phyloP scores from a whole-genome alignment of 1,284 basidiomycete species.

The Tranzscheliella williamsii region DNA sequence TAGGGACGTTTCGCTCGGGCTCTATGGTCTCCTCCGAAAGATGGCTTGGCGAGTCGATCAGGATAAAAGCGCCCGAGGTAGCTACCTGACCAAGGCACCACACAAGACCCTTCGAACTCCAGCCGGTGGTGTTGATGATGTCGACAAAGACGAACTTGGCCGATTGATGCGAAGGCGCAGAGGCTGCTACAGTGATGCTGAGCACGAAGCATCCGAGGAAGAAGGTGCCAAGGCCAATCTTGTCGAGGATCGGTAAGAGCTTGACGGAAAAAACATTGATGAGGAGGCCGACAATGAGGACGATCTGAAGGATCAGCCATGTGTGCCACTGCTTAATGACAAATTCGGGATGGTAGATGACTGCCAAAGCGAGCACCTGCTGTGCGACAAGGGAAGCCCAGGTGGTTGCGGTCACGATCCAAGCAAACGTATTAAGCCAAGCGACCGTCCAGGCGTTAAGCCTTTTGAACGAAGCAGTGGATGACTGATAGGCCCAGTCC shows the following conservation, averaged over 20 bases:
- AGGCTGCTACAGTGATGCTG: neutral
- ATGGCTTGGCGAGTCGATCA: neutral
- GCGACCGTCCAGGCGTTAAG: neutral
- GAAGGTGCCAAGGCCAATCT: neutral
- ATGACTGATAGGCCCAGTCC: neutral
- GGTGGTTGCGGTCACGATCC: neutral
- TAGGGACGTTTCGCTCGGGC: neutral
- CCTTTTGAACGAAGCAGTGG: neutral
- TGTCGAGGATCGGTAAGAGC: neutral
- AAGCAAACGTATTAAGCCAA: neutral
- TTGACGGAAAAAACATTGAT: neutral
- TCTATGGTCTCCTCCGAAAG: neutral
- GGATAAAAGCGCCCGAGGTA: neutral
- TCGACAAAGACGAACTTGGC: neutral
- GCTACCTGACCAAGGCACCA: conserved; percentile 1
- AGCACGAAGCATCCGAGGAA: neutral
- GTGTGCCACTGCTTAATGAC: conserved; percentile 1
- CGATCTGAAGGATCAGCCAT: neutral
- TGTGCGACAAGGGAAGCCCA: neutral
- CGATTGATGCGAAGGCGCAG: neutral
- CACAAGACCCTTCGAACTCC: neutral
- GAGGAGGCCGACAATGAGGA: neutral
- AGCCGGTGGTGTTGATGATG: conserved; percentile 1
- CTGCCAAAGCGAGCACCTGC: neutral
- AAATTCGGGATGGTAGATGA: neutral